Base-by-base conservation (phyloP, 257 asterid species). In the Cruciata laevipes region DNA sequence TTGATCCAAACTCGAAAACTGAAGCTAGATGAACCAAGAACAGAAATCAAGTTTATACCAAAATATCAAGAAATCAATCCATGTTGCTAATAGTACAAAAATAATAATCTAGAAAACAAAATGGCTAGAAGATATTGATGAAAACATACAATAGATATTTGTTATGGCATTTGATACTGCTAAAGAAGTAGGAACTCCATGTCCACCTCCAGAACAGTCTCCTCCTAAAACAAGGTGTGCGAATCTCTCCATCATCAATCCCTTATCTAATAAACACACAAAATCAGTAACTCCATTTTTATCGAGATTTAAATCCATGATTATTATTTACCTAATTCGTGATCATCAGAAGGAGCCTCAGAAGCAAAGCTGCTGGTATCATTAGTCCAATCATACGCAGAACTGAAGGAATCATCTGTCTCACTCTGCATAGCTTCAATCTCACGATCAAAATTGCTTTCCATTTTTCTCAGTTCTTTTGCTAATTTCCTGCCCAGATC, bases 171-270 rank as follows among this genome's bases (percentile, higher is more conserved):
- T 90, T 63, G 99, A 93, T 69, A 93, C 86, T 17, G 99, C 77
- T 1, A 88, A 86, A 58, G 96, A 90, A 53, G 92, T 83, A 71
- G 82, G 79, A 3, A 86, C 97, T 0, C 99, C 97, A 79, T 85
- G 88, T 6, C 95, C 99, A 67, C 97, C 69, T 63, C 99, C 99
- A 69, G 97, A 88, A 96, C 88, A 88, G 79, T 94, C 99, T 52
- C 88, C 92, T 25, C 99, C 99, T 18, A 94, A 69, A 56, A 94
- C 65, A 71, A 94, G 80, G 85, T 81, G 87, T 32, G 99, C 85
- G 74, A 88, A 90, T 73, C 95, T 86, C 82, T 90, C 97, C 78
- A 86, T 93, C 97, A 94, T 94, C 92, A 90, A 61, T 73, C 90
- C 97, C 14, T 86, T 73, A 79, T 90, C 99, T 60, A 37, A 27